phyloP scores from a whole-genome alignment of 257 asterid genomes.

The Solanum infundibuliforme region DNA sequence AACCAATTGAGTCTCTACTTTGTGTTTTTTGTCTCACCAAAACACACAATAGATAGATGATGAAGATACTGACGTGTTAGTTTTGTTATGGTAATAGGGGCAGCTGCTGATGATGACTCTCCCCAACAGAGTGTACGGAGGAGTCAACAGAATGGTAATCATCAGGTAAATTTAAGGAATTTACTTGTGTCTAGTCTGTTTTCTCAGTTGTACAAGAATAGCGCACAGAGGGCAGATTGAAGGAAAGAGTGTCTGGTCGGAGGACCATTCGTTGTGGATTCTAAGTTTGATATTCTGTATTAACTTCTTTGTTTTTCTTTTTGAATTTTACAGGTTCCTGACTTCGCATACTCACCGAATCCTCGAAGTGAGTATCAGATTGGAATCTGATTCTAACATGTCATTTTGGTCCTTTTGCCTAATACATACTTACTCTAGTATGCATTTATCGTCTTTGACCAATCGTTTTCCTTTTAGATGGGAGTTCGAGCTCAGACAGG shows the following conservation, averaged over 20 bases:
- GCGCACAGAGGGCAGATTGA: background rate
- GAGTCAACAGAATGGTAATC: constrained; percentile 65
- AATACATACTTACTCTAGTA: background rate
- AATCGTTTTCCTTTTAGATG: constrained; percentile 31
- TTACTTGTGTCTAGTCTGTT: background rate
- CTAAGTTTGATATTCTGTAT: constrained; percentile 9
- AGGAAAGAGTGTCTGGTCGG: background rate
- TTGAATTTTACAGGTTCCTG: constrained; percentile 46
- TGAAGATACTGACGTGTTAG: background rate
- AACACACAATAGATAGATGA: background rate
- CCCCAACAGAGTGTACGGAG: constrained; percentile 68
- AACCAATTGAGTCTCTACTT: background rate
- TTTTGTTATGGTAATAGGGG: constrained; percentile 32
- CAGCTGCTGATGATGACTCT: constrained; percentile 91
- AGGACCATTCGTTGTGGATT: background rate
- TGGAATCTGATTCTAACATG: constrained; percentile 9
- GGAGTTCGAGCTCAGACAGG: constrained; percentile 70
- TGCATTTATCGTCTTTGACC: background rate
- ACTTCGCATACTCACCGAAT: constrained; percentile 74
- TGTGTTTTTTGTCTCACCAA: background rate
- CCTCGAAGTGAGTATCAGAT: constrained; percentile 50
- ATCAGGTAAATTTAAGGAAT: constrained; percentile 56
- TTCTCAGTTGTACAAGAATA: background rate
- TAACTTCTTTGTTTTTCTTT: background rate
- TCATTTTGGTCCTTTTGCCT: background rate